Evolutionary conservation across 129 eudicot species (phyloP), one percentile per base, ranked within the genome.

Genomic region (Rutidosis leptorrhynchoides): DNA sequence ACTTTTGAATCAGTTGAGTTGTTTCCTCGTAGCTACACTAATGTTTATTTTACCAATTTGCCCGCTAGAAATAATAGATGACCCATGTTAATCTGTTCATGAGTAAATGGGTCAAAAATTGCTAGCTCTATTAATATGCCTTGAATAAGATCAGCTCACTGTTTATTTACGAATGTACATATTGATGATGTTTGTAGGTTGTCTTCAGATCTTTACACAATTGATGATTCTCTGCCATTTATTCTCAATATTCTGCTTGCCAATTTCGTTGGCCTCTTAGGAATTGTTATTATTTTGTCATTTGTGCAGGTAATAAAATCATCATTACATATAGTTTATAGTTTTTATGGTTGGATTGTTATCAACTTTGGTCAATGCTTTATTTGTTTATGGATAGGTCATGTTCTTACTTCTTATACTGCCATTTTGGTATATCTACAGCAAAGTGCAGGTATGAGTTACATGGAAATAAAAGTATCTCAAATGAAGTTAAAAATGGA

Each of bases 201-300:
- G 78, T 91, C 97, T 57, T 91, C 98, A 46, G 98, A 91, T 82
- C 96, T 91, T 35, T 91, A 88, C 84, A 88, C 95, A 11, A 91
- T 91, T 49, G 98, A 91, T 55, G 98, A 91, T 63, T 74, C 96
- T 29, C 96, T 91, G 65, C 98, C 98, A 1, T 91, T 91, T 60
- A 91, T 91, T 52, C 96, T 91, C 85, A 91, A 91, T 86, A 88
- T 91, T 78, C 96, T 91, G 35, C 90, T 91, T 70, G 96, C 98
- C 43, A 91, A 88, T 81, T 83, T 87, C 48, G 98, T 91, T 46
- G 96, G 96, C 61, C 96, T 91, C 61, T 61, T 91, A 58, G 98
- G 98, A 25, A 85, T 88, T 51, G 87, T 87, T 52, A n/a, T 88
- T 61, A 90, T 91, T 69, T 73, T 91, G 71, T 85, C 90, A 22